Percentiles rank a stretch among this genome's conserved stretches.
Evolutionary conservation across 768 basidiomycete species (phyloP).

Genomic region (Termitomyces sp.): DNA sequence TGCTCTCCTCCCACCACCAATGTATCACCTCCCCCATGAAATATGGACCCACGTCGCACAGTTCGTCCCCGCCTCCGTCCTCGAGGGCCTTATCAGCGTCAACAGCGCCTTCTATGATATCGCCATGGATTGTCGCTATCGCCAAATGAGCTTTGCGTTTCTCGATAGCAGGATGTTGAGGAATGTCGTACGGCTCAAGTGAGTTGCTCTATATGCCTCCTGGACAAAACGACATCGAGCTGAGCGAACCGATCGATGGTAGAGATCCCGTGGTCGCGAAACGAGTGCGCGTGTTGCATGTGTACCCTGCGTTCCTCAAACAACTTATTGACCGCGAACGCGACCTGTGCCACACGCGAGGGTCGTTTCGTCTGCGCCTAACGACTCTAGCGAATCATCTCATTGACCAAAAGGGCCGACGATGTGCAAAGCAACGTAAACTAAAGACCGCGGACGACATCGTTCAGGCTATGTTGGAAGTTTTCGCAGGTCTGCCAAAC

Average conservation of each 20-base stretch:
- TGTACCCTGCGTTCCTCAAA: conserved; percentile 47
- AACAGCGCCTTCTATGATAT: conserved; percentile 27
- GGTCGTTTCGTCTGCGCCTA: conserved; percentile 26
- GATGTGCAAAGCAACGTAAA: conserved; percentile 18
- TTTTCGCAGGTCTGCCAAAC: conserved; percentile 40
- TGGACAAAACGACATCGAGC: too few species aligned
- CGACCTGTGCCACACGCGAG: conserved; percentile 1
- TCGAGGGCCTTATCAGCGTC: conserved; percentile 19
- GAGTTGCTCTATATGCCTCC: conserved; percentile 9
- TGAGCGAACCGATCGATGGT: not conserved
- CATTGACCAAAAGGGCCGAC: conserved; percentile 25
- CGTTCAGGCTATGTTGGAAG: conserved; percentile 36
- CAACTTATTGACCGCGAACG: conserved; percentile 31
- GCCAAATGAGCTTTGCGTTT: conserved; percentile 48
- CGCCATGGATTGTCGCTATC: conserved; percentile 44
- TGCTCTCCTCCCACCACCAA: not conserved
- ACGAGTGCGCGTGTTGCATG: conserved; percentile 44
- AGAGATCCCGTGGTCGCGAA: conserved; percentile 47
- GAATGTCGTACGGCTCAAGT: conserved; percentile 37
- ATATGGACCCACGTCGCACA: conserved; percentile 27
- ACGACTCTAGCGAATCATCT: conserved; percentile 30
- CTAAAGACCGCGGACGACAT: conserved; percentile 35
- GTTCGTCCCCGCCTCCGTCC: conserved; percentile 19
- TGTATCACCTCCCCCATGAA: conserved; percentile 22
- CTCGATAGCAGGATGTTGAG: conserved; percentile 40